A percentile compares a stretch with the other conserved stretches of the same genome.
Evolutionary conservation across 441 rosid species (phyloP).

Genomic region (Pelargonium australe): DNA sequence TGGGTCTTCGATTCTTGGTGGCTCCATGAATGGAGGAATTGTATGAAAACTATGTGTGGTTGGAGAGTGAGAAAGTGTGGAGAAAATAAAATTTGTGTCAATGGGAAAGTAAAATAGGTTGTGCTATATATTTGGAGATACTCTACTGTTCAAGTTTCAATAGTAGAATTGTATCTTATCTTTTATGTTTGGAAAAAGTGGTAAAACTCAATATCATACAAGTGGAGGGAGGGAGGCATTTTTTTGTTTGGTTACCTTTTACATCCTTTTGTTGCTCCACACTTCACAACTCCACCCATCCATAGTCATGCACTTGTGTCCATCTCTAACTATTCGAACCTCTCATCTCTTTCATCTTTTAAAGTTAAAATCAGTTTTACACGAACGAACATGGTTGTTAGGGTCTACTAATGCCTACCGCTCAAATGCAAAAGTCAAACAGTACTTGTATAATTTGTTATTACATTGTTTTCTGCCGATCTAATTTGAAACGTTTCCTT

Average conservation of each 20-base stretch:
- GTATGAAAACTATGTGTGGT: background rate
- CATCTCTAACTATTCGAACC: background rate
- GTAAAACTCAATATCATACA: background rate
- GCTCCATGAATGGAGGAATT: constrained; percentile 1
- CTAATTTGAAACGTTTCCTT: background rate
- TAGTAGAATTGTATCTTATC: background rate
- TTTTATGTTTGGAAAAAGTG: background rate
- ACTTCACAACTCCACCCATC: background rate
- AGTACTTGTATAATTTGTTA: background rate
- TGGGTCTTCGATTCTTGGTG: constrained; percentile 19
- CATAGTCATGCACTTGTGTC: background rate
- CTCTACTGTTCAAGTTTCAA: background rate
- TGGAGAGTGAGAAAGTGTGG: background rate
- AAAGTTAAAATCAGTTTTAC: too few species aligned
- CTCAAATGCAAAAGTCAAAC: background rate
- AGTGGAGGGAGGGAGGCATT: background rate
- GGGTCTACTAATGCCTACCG: background rate
- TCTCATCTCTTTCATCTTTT: too few species aligned
- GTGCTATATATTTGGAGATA: constrained; percentile 2
- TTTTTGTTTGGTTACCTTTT: background rate
- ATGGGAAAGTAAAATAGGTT: constrained; percentile 2
- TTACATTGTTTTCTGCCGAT: background rate
- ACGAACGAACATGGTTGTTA: too few species aligned
- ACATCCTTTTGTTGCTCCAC: background rate
- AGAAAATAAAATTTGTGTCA: background rate